Evolutionary conservation across 2,329 filamentous ascomycete species (phyloP).

Genomic region (Hymenoscyphus repandus): DNA sequence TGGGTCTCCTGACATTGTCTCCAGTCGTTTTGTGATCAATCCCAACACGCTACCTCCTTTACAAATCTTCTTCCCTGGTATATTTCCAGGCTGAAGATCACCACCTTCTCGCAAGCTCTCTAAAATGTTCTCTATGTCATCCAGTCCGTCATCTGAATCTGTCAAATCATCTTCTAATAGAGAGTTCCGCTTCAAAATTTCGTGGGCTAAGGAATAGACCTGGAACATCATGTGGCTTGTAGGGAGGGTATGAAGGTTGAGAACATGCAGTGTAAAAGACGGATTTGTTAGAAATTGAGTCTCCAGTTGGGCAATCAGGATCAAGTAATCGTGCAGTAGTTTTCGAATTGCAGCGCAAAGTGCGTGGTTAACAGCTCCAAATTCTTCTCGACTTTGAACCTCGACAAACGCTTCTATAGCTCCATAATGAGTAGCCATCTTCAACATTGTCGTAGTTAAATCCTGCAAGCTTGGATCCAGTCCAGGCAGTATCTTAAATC

Average conservation of each 20-base stretch:
- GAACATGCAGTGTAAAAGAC: slow-evolving; percentile 84
- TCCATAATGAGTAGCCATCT: slow-evolving; percentile 89
- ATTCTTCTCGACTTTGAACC: slow-evolving; percentile 87
- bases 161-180: slow-evolving; percentile 75
- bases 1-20: slow-evolving; percentile 90
- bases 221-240: slow-evolving; percentile 90
- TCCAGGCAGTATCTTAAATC: slow-evolving; percentile 73
- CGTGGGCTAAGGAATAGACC: slow-evolving; percentile 79
- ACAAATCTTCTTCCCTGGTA: slow-evolving; percentile 84
- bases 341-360: slow-evolving; percentile 92
- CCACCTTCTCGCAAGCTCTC: slow-evolving; percentile 85
- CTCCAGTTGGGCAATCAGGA: slow-evolving; percentile 89
- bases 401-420: slow-evolving; percentile 91
- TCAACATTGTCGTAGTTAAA: slow-evolving; percentile 81
- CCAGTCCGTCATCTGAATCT: slow-evolving; percentile 56
- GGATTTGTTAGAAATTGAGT: slow-evolving; percentile 86
- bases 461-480: slow-evolving; percentile 89
- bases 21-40: slow-evolving; percentile 75
- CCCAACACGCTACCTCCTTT: slow-evolving; percentile 96
- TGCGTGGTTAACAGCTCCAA: slow-evolving; percentile 91
- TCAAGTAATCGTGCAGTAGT: slow-evolving; percentile 85
- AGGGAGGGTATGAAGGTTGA: slow-evolving; percentile 86
- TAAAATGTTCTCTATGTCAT: slow-evolving; percentile 89
- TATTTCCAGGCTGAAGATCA: slow-evolving; percentile 70
- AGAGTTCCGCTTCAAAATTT: slow-evolving; percentile 82